Evolutionary conservation across 805 yeast species (phyloP), one percentile per base, ranked within the genome.

Genomic region (Suhomyces sp.): DNA sequence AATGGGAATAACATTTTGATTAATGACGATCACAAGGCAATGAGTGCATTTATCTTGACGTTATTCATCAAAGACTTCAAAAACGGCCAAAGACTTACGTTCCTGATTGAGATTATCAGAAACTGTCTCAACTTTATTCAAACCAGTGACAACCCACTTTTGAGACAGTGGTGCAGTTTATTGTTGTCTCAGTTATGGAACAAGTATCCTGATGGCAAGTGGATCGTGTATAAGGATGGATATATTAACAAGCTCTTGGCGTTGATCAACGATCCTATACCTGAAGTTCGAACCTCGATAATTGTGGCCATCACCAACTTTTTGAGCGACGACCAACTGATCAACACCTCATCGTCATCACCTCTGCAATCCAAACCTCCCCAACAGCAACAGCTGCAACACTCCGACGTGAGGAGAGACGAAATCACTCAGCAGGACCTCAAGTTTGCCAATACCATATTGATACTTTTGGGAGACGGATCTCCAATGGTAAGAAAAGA

Each of bases 141-240:
- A 40, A 77, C 82, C 9, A 83, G 93, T 2, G 97, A 90, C 52
- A 85, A 87, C 52, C 97, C 98, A 1, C 68, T 90, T 25, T 71
- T 94, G 27, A 80, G 98, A 55, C 97, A 94, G 63, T 94, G 99
- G 99, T 85, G 97, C 57, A 82, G 87, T 12, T 71, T 93, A 39
- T 73, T 93, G 40, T 75, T 91, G 20, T 84, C 94, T 0, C 93
- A 89, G 60, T 70, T 91, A 24, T 86, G 94, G 85, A 77, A 77
- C 55, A 80, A 80, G 44, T 83, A 86, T 57, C 79, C 86, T 0
- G 91, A 89, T 50, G 91, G 92, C 10, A 86, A 87, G 62, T 81
- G 83, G 77, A 78, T 87, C 21, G 83, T 86, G 22, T 78, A 82
- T 57, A 82, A 85, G 57, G 86, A 84, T 51, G 87, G 87, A 0